Base-by-base conservation (phyloP, 176 grass and related monocot species). In the Typha latifolia region DNA sequence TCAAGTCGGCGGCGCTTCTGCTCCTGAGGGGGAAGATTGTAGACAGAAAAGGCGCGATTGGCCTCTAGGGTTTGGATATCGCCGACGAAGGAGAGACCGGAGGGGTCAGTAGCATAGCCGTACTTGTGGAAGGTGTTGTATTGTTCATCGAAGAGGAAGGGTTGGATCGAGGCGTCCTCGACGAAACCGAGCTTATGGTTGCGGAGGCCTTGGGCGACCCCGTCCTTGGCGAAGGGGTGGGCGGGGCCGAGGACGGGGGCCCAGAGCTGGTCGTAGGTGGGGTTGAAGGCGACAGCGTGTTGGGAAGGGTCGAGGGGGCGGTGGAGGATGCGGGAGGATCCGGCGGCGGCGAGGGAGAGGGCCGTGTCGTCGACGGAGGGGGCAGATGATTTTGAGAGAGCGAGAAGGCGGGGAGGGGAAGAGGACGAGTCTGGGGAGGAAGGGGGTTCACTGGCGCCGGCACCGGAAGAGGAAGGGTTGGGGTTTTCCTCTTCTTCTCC, bases 101-200 rank as follows among this genome's bases (percentile, higher is more conserved):
- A 93, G 24, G 89, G 94, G 64, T 99, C 89, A 12, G 89, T 34
- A 37, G 94, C 89, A 73, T 99, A 99, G 63, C 94, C 89, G 62
- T 86, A 93, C 5, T 85, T 79, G 76, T 99, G 94, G 55, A 93
- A 99, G 64, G 94, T 99, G 76, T 93, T 99, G 49, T 99, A 99
- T 68, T 99, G 89, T 70, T 99, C 94, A 43, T 99, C 94, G 68
- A 99, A 99, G 52, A 93, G 89, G 81, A 99, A 99, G 15, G 89
- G 94, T 69, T 93, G 78, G 21, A 99, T 71, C 0, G 84, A 71
- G 37, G 94, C 89, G 63, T 93, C 89, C 81, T 99, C 94, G 14
- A 99, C 89, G 75, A 89, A 90, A 16, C 89, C 89, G 62, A 99
- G 83, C 78, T 99, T 99, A 79, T 99, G 94, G 86, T 99, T 99